phyloP scores from a whole-genome alignment of 2,329 filamentous ascomycete genomes.

The Capronia americana region DNA sequence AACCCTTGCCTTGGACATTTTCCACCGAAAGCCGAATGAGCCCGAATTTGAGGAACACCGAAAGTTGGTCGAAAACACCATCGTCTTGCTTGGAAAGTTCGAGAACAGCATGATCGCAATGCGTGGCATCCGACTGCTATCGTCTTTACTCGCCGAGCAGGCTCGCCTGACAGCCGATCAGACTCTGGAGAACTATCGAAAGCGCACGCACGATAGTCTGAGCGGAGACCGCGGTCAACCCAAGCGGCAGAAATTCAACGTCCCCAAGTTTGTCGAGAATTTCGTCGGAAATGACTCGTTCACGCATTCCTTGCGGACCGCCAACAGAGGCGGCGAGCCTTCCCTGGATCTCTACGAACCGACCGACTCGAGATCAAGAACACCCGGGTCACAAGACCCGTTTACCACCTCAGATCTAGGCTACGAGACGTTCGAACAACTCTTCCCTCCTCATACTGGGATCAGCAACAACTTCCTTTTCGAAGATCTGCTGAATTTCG shows the following conservation, averaged over 20 bases:
- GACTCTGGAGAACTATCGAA: constrained; percentile 37
- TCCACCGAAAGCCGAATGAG: constrained; percentile 43
- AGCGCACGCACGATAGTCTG: constrained; percentile 32
- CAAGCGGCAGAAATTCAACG: constrained; percentile 40
- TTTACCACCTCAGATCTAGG: constrained; percentile 29
- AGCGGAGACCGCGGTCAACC: constrained; percentile 21
- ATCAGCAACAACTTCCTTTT: constrained; percentile 40
- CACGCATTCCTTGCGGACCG: constrained; percentile 29
- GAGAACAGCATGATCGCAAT: constrained; percentile 39
- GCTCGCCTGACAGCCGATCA: constrained; percentile 36
- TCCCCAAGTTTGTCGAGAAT: constrained; percentile 38
- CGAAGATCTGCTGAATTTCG: constrained; percentile 37
- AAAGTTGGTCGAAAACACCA: constrained; percentile 37
- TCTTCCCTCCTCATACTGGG: constrained; percentile 36
- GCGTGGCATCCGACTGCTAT: constrained; percentile 38
- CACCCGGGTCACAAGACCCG: constrained; percentile 23
- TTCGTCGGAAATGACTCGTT: constrained; percentile 38
- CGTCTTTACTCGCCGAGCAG: constrained; percentile 38
- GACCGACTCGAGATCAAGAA: constrained; percentile 18
- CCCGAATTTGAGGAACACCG: constrained; percentile 37
- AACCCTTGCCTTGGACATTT: constrained; percentile 48
- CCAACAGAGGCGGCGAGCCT: constrained; percentile 25
- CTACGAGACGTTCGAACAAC: constrained; percentile 36
- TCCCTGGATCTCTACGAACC: constrained; percentile 31
- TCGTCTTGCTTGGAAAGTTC: constrained; percentile 38